A percentile compares a stretch with the other conserved stretches of the same genome.
Conservation (phyloP, 345 rosid species). For the Eutrema japonicum region DNA sequence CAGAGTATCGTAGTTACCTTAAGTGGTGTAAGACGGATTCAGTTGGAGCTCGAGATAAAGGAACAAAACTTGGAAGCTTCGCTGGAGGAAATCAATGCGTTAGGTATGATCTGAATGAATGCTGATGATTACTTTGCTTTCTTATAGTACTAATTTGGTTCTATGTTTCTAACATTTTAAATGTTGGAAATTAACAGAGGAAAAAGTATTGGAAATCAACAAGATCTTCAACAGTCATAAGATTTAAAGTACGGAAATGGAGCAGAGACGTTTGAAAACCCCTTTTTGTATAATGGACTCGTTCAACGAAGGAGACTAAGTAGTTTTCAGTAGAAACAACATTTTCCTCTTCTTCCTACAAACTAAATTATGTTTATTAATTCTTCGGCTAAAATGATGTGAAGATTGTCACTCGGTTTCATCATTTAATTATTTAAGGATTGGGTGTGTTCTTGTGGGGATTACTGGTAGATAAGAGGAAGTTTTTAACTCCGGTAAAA, state of each 20-base stretch:
- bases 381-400: no score
- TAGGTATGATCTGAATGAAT: neutral
- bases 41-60: conserved; percentile 2
- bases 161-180: neutral
- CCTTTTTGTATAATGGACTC: no score
- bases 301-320: no score
- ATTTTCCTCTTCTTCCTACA: no score
- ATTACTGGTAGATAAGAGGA: no score
- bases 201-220: neutral
- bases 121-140: neutral
- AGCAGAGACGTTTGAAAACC: neutral
- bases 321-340: no score
- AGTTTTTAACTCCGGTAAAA: no score
- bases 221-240: neutral
- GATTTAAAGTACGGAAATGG: neutral
- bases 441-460: no score
- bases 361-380: no score
- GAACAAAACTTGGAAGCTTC: neutral
- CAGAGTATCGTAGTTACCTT: neutral
- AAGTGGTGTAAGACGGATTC: neutral
- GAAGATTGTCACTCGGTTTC: no score
- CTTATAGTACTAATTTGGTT: neutral
- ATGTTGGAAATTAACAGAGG: neutral
- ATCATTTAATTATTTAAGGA: no score
- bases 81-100: conserved; percentile 3